Percentiles rank a stretch among this genome's conserved stretches.
phyloP scores from a whole-genome alignment of 1,284 basidiomycete genomes.

The Albatrellus sp. region DNA sequence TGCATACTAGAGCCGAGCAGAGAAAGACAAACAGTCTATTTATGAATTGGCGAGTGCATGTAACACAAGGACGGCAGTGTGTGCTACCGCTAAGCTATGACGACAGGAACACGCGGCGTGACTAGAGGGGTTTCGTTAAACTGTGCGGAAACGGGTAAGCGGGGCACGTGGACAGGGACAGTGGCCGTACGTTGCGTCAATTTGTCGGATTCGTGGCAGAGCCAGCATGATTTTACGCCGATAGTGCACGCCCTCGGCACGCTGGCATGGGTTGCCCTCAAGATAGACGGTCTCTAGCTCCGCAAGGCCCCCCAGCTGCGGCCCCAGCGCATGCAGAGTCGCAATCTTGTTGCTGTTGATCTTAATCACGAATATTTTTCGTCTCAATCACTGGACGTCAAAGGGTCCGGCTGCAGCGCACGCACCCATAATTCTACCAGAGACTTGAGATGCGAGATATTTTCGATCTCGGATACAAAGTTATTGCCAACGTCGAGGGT shows the following conservation, averaged over 20 bases:
- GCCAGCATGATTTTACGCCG: conserved; percentile 83
- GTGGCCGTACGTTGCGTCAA: conserved; percentile 76
- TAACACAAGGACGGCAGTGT: no score
- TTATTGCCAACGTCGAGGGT: conserved; percentile 88
- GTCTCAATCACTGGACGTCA: neutral
- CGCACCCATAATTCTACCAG: conserved; percentile 92
- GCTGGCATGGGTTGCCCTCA: conserved; percentile 89
- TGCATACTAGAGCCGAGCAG: no score
- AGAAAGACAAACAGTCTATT: no score
- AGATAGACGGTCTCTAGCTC: conserved; percentile 86
- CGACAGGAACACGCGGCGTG: no score
- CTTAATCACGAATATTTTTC: conserved; percentile 26
- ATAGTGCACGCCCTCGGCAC: conserved; percentile 67
- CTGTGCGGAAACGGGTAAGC: neutral
- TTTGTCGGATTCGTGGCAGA: conserved; percentile 82
- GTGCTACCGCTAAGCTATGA: no score
- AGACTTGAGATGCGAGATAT: conserved; percentile 60
- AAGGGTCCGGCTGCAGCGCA: conserved; percentile 1
- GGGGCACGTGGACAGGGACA: conserved; percentile 2
- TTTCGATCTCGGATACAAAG: conserved; percentile 69
- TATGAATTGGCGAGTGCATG: no score
- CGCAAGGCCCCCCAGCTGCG: conserved; percentile 56
- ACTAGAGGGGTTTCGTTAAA: neutral
- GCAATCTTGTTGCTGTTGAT: conserved; percentile 82
- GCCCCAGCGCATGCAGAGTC: conserved; percentile 55